Percentiles rank a stretch among this genome's conserved stretches.
phyloP scores from a whole-genome alignment of 1,284 basidiomycete genomes.

The Sphagnurus paluster region DNA sequence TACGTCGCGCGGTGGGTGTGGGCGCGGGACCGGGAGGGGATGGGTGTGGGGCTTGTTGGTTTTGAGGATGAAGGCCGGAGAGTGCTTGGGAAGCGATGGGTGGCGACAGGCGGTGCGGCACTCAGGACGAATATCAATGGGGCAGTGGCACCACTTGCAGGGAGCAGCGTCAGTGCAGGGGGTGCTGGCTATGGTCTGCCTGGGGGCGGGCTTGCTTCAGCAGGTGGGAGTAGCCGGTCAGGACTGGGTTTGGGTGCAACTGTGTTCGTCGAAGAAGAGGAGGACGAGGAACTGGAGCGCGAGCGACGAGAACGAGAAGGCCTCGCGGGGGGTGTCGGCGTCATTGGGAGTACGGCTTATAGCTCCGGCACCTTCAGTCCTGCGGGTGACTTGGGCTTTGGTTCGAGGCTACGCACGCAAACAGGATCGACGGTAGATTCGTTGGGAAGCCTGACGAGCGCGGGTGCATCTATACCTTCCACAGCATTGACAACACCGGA shows the following conservation, averaged over 20 bases:
- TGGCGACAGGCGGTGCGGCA: conserved; percentile 53
- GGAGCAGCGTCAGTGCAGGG: conserved; percentile 40
- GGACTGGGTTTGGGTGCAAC: conserved; percentile 51
- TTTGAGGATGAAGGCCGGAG: conserved; percentile 78
- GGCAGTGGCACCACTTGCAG: conserved; percentile 14
- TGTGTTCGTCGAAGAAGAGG: conserved; percentile 72
- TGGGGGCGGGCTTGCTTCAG: too few relatives aligned
- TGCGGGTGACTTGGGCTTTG: conserved; percentile 18
- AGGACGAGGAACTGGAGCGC: conserved; percentile 64
- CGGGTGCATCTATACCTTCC: conserved; percentile 36
- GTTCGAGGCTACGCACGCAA: conserved; percentile 32
- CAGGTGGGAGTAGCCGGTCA: conserved; percentile 33
- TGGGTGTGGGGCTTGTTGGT: conserved; percentile 48
- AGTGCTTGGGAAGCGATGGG: conserved; percentile 70
- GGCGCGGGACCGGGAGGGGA: conserved; percentile 59
- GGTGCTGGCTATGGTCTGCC: conserved; percentile 60
- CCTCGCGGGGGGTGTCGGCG: conserved; percentile 23
- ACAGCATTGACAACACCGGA: conserved; percentile 70
- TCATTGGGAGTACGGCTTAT: conserved; percentile 30
- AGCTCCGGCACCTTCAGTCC: conserved; percentile 25
- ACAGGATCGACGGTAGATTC: conserved; percentile 56
- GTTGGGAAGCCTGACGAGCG: conserved; percentile 32
- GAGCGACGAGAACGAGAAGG: conserved; percentile 30
- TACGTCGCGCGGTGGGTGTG: conserved; percentile 82
- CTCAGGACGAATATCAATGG: conserved; percentile 59